phyloP scores from a whole-genome alignment of 495 filamentous ascomycete species.

The Neurospora cerealis region DNA sequence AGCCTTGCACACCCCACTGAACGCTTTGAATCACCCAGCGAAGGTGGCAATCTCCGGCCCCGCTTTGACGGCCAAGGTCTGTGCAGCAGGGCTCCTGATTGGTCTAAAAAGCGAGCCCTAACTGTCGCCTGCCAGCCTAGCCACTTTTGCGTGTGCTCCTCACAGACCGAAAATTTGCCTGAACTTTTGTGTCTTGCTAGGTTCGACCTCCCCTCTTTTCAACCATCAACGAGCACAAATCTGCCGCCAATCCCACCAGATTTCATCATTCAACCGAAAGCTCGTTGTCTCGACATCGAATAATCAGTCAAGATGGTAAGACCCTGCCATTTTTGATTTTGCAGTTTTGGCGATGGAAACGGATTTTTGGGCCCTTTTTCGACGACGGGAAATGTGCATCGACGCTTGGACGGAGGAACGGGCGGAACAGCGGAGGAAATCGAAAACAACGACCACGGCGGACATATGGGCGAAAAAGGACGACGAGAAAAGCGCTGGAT shows the following conservation, averaged over 20 bases:
- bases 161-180: conserved; percentile 28
- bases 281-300: conserved; percentile 35
- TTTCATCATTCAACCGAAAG: conserved; percentile 35
- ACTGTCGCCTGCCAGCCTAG: conserved; percentile 13
- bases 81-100: conserved; percentile 13
- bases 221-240: conserved; percentile 35
- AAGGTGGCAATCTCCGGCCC: not conserved
- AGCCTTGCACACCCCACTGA: not conserved
- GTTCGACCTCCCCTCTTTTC: conserved; percentile 23
- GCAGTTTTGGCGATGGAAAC: not conserved
- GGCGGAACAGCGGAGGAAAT: not conserved
- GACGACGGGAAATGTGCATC: not conserved
- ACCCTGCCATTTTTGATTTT: conserved; percentile 17
- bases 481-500: not conserved
- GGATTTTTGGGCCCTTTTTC: not conserved
- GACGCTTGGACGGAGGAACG: not conserved
- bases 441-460: not conserved
- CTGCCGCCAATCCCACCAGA: conserved; percentile 30
- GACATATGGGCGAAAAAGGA: not conserved
- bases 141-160: conserved; percentile 20
- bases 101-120: conserved; percentile 20
- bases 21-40: not conserved
- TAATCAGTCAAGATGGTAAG: conserved; percentile 53
- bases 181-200: conserved; percentile 21
- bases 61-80: conserved; percentile 4